Conservation (phyloP, 139 green algal species). For the Chara braunii region DNA sequence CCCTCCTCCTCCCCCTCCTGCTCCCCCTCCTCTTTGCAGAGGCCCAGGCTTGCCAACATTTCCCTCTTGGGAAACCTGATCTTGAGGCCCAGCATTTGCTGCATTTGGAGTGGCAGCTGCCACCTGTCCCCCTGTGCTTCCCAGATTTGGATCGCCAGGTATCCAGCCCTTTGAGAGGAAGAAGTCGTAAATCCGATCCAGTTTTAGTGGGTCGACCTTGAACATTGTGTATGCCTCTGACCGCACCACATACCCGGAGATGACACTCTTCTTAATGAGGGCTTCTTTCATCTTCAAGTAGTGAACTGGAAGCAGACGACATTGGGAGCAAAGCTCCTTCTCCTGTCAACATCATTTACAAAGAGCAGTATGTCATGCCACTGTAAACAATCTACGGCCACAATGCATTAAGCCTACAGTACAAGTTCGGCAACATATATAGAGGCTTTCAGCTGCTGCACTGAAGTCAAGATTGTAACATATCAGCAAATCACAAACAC, state of each 20-base stretch:
- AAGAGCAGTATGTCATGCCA: background rate
- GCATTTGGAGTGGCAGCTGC: too few species aligned
- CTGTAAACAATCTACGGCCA: constrained; percentile 3
- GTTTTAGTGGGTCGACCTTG: constrained; percentile 21
- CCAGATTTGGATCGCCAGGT: constrained; percentile 1
- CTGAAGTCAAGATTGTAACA: background rate
- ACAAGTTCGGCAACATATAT: background rate
- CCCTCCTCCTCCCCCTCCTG: background rate
- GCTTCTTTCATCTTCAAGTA: constrained; percentile 75
- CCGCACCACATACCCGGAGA: constrained; percentile 46
- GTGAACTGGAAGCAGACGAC: constrained; percentile 65
- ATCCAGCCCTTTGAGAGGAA: constrained; percentile 16
- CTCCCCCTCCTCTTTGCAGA: background rate
- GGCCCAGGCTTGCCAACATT: background rate
- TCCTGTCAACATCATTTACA: constrained; percentile 47
- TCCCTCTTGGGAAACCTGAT: background rate
- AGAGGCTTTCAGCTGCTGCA: background rate
- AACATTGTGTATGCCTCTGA: constrained; percentile 38
- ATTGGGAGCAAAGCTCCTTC: constrained; percentile 59
- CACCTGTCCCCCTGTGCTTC: too few species aligned
- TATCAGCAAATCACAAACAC: background rate
- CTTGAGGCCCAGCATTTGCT: background rate
- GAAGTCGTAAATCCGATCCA: constrained; percentile 15
- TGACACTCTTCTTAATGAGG: constrained; percentile 52
- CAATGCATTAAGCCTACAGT: background rate